Base-by-base conservation (phyloP, 2,329 filamentous ascomycete genomes). In the Pseudogymnoascus sp. region DNA sequence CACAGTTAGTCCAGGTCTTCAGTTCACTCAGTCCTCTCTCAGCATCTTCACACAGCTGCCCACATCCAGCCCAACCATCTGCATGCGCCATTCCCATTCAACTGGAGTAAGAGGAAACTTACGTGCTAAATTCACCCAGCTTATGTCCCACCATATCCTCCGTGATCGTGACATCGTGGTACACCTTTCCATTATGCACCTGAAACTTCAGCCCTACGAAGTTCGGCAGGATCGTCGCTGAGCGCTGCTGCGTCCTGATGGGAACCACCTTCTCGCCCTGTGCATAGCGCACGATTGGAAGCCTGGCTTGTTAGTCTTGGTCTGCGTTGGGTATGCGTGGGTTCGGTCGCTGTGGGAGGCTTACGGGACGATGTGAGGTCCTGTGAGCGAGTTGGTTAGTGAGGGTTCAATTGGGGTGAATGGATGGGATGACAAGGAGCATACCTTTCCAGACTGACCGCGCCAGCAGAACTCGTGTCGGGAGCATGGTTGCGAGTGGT, bases 81-180 rank as follows among this genome's bases (percentile, higher is more conserved):
- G 16, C 51, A 57, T 2, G 4, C n/a, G 10, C 51, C 51, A 14
- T 21, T 10, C 3, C 19, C 10, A 41, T 61, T 25, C 60, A 19
- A 25, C 37, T 7, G 10, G 31, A 21, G 16, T 34, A 41, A 41
- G 21, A 23, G 60, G 14, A 23, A 68, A 82, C 87, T 71, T 82
- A 90, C 87, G 83, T 76, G 66, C 86, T 84, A 74, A 90, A 91
- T 76, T 90, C 88, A 69, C 88, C 88, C 69, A 91, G 76, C 74
- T 90, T 91, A 73, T 88, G 84, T 64, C 88, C 88, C 10, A 91
- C 88, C 88, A 91, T 91, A 72, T 90, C 86, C 74, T 90, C 88
- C 1, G 88, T 90, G 66, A 91, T 86, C 64, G 80, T 79, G 36
- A 91, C 80, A 72, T 90, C 87, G 61, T 85, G 75, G 71, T 90